Base-by-base conservation (phyloP, 2,329 filamentous ascomycete genomes). In the Daldinia eschscholtzii region DNA sequence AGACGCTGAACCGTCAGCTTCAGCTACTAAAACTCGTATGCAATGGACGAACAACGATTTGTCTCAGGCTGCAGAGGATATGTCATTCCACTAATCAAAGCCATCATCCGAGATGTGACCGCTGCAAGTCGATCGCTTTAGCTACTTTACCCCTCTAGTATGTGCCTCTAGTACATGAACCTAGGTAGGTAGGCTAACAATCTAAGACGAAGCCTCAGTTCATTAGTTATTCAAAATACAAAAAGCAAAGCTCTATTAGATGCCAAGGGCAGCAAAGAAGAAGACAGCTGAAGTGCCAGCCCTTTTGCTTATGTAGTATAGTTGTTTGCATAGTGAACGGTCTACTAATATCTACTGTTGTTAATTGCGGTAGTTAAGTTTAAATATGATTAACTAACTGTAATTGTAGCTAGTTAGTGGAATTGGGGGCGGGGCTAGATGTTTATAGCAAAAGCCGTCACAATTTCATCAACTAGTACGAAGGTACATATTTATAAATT, bases 51-150 rank as follows among this genome's bases (percentile, higher is more conserved):
- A 67, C 78, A 48, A 73, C 73, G 18, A 71, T 23, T 23, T 78
- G 64, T 80, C 65, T 69, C 72, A 33, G 76, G 72, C 35, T 76
- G 75, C 35, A 79, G 79, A 73, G 77, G 73, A 3, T 79, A 79
- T 58, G 75, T 77, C 66, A 72, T 71, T 28, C 68, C 69, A 10
- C 74, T 79, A n/a, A 76, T 72, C 55, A 68, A 58, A 7, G 75
- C 68, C 0, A 65, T 80, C 4, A 71, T 75, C 6, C 67, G 76
- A 18, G 77, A 80, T 62, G 72, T 79, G 50, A 67, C 61, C n/a
- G 63, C 67, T 5, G 57, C 65, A 67, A 10, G 66, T 28, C 75
- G 20, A 70, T 81, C 28, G 77, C 30, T 79, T 35, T 57, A 42
- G 35, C 28, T 26, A 68, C 80, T 15, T 57, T 77, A 12, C 20